A percentile compares a stretch with the other conserved stretches of the same genome.
Evolutionary conservation across 768 basidiomycete species (phyloP).

Genomic region (Sporobolomyces roseus): DNA sequence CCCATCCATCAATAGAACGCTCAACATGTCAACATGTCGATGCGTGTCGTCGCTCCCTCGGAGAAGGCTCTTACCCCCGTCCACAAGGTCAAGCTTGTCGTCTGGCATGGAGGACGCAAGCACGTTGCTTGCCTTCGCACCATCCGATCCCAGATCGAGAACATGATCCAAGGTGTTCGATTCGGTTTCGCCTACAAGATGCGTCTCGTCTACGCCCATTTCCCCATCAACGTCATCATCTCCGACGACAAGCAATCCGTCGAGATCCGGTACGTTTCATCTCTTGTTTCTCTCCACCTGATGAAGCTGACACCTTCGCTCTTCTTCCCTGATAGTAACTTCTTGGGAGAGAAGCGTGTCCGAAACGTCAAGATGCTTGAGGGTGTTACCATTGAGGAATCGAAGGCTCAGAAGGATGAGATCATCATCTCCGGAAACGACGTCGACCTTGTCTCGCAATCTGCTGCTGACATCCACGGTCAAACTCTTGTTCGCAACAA

Average conservation of each 20-base stretch:
- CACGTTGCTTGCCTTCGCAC: slow-evolving; percentile 98
- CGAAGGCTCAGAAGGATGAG: slow-evolving; percentile 90
- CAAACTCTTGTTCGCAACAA: slow-evolving; percentile 97
- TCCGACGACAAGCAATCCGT: slow-evolving; percentile 66
- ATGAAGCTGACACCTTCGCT: background rate
- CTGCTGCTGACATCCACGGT: slow-evolving; percentile 97
- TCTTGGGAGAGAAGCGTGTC: slow-evolving; percentile 63
- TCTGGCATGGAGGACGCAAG: slow-evolving; percentile 98
- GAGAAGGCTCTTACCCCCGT: slow-evolving; percentile 60
- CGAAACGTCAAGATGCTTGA: slow-evolving; percentile 87
- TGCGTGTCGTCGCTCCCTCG: slow-evolving; percentile 57
- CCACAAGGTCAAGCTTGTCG: slow-evolving; percentile 74
- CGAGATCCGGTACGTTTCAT: slow-evolving; percentile 81
- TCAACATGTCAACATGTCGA: slow-evolving; percentile 79
- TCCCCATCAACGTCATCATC: slow-evolving; percentile 90
- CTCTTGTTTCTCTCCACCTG: background rate
- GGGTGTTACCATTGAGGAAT: slow-evolving; percentile 79
- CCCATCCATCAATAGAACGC: slow-evolving; percentile 57
- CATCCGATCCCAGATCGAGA: slow-evolving; percentile 87
- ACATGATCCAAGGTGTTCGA: slow-evolving; percentile 97
- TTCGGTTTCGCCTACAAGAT: slow-evolving; percentile 99
- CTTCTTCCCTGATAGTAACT: slow-evolving; percentile 29
- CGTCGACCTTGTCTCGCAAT: slow-evolving; percentile 93
- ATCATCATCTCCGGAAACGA: slow-evolving; percentile 35
- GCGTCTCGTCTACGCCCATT: slow-evolving; percentile 99